Percentiles rank a stretch among this genome's conserved stretches.
Conservation (phyloP, 1,139 yeast species). For the Diutina catenulata region DNA sequence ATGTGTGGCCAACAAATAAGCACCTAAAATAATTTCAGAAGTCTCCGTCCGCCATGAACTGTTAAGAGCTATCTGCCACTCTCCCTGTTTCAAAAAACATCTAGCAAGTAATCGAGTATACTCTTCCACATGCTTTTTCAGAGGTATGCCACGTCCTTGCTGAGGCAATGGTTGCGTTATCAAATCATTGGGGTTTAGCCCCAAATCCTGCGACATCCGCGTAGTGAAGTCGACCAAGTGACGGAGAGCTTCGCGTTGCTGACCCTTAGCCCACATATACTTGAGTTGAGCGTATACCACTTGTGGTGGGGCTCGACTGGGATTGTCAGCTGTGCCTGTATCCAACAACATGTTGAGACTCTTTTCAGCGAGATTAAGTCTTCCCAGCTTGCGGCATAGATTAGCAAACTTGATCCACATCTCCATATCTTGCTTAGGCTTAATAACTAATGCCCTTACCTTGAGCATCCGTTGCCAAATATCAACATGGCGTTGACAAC, state of each 20-base stretch:
- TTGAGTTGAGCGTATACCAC: conserved; percentile 95
- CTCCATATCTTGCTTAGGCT: conserved; percentile 94
- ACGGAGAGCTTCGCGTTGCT: conserved; percentile 72
- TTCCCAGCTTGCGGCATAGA: conserved; percentile 84
- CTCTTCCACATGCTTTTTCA: conserved; percentile 54
- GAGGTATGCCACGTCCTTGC: conserved; percentile 57
- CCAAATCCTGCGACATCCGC: conserved; percentile 79
- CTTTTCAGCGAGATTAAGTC: conserved; percentile 87
- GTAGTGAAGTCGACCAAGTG: conserved; percentile 86
- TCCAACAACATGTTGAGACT: conserved; percentile 69
- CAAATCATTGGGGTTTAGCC: conserved; percentile 67
- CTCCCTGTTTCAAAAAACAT: conserved; percentile 95
- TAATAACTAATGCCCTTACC: conserved; percentile 85
- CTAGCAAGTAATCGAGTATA: conserved; percentile 84
- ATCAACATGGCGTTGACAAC: conserved; percentile 94
- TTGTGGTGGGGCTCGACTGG: conserved; percentile 83
- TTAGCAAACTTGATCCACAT: conserved; percentile 98
- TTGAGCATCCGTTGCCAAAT: conserved; percentile 96
- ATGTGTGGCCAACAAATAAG: conserved; percentile 87
- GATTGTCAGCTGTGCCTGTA: conserved; percentile 44
- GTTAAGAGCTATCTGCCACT: conserved; percentile 85
- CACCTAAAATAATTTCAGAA: conserved; percentile 72
- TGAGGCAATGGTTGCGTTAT: conserved; percentile 82
- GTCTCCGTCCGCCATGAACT: conserved; percentile 75
- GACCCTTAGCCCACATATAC: conserved; percentile 95